Conservation (phyloP, 2,329 filamentous ascomycete species). For the Monosporascus sp. region DNA sequence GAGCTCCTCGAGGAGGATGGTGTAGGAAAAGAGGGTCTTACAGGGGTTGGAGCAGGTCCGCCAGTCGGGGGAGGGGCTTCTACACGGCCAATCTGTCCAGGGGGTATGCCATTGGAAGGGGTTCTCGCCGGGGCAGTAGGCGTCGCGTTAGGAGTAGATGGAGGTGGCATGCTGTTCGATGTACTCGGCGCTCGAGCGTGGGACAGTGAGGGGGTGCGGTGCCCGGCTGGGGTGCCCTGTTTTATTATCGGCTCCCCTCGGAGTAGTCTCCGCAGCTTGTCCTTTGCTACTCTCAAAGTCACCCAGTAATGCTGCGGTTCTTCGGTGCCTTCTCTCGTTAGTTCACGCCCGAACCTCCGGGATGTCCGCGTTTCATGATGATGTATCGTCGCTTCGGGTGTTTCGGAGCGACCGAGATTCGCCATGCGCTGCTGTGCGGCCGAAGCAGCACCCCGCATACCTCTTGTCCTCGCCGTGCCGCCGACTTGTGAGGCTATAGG, state of each 20-base stretch:
- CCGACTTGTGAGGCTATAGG: slow-evolving; percentile 68
- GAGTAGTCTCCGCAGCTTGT: slow-evolving; percentile 64
- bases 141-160: slow-evolving; percentile 26
- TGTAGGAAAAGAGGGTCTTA: slow-evolving; percentile 41
- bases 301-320: slow-evolving; percentile 67
- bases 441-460: slow-evolving; percentile 82
- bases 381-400: slow-evolving; percentile 69
- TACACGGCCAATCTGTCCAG: slow-evolving; percentile 59
- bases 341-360: slow-evolving; percentile 52
- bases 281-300: slow-evolving; percentile 66
- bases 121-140: slow-evolving; percentile 14
- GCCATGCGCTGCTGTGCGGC: slow-evolving; percentile 85
- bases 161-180: slow-evolving; percentile 28
- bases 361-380: slow-evolving; percentile 70
- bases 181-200: slow-evolving; percentile 43
- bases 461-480: slow-evolving; percentile 79
- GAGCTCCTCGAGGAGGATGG: slow-evolving; percentile 14
- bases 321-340: slow-evolving; percentile 73
- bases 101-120: slow-evolving; percentile 30
- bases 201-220: slow-evolving; percentile 40
- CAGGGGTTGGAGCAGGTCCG: slow-evolving; percentile 51
- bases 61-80: slow-evolving; percentile 61
- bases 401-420: slow-evolving; percentile 76
- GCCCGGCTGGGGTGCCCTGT: slow-evolving; percentile 35
- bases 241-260: slow-evolving; percentile 42